Percentiles rank a stretch among this genome's conserved stretches.
Evolutionary conservation across 2,329 filamentous ascomycete species (phyloP).

Genomic region (Biscogniauxia mediterranea): DNA sequence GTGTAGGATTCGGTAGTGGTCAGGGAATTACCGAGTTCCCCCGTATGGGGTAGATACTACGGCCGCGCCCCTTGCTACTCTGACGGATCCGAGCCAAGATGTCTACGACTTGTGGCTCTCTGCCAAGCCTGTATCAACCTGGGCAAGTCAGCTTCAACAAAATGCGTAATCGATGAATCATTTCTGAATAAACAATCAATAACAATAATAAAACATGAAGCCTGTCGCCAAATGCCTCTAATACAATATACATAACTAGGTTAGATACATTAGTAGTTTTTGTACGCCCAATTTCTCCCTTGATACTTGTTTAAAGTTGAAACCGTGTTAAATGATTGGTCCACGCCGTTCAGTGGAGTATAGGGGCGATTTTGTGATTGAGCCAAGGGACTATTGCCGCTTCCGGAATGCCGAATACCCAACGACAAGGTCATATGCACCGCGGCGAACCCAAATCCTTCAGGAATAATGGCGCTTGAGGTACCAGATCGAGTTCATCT

Average conservation of each 20-base stretch:
- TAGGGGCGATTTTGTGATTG: not conserved
- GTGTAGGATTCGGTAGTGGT: not conserved
- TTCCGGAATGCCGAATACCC: not conserved
- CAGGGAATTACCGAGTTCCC: not conserved
- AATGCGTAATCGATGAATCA: not conserved
- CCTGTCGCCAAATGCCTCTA: too few relatives aligned
- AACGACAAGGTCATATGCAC: not conserved
- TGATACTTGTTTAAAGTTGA: not conserved
- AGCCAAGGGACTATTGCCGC: not conserved
- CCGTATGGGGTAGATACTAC: not conserved
- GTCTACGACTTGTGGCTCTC: not conserved
- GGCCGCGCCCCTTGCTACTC: not conserved
- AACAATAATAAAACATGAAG: too few relatives aligned
- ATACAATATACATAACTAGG: too few relatives aligned
- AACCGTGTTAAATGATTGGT: not conserved
- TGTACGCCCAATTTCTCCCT: not conserved
- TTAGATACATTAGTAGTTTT: too few relatives aligned
- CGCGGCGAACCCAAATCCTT: not conserved
- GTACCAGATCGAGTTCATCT: not conserved
- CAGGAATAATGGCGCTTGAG: not conserved
- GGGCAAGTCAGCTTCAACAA: not conserved
- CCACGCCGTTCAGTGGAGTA: not conserved
- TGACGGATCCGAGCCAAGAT: not conserved
- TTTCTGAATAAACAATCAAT: not conserved
- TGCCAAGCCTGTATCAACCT: not conserved